Evolutionary conservation across 805 yeast species (phyloP).

Genomic region (Wickerhamiella lipophila): DNA sequence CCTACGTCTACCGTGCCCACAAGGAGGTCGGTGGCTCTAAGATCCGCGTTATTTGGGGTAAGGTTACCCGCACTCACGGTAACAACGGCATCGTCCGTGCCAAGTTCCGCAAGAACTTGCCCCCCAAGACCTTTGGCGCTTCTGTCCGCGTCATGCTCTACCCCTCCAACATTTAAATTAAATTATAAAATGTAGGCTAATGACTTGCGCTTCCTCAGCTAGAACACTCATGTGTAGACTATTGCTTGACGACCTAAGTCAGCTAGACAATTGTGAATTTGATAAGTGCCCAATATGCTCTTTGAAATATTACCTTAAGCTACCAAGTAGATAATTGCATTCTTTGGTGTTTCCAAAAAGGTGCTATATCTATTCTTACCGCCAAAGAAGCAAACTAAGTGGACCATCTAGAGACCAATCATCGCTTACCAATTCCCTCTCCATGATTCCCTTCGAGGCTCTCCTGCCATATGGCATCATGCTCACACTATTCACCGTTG

Average conservation of each 20-base stretch:
- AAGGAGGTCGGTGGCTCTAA: constrained; percentile 98
- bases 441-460: constrained; percentile 60
- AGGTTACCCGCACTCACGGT: constrained; percentile 98
- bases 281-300: background rate
- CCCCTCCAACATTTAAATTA: constrained; percentile 91
- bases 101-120: constrained; percentile 96
- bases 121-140: constrained; percentile 99
- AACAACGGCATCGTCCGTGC: constrained; percentile 97
- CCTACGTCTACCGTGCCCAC: constrained; percentile 97
- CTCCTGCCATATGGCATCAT: constrained; percentile 49
- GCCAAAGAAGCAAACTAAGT: background rate
- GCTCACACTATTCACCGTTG: constrained; percentile 38
- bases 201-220: constrained; percentile 4
- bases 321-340: too few relatives aligned
- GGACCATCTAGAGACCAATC: background rate
- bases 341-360: too few relatives aligned
- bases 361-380: too few relatives aligned
- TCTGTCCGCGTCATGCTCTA: constrained; percentile 98
- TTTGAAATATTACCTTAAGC: too few relatives aligned
- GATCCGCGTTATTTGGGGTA: constrained; percentile 99
- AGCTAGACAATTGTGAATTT: background rate
- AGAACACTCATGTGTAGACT: background rate
- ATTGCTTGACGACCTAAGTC: background rate
- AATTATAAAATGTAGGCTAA: constrained; percentile 12
- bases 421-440: constrained; percentile 9